Evolutionary conservation across 495 filamentous ascomycete genomes (phyloP), one percentile per base, ranked within the genome.

Genomic region (Chaetomium cochliodes): DNA sequence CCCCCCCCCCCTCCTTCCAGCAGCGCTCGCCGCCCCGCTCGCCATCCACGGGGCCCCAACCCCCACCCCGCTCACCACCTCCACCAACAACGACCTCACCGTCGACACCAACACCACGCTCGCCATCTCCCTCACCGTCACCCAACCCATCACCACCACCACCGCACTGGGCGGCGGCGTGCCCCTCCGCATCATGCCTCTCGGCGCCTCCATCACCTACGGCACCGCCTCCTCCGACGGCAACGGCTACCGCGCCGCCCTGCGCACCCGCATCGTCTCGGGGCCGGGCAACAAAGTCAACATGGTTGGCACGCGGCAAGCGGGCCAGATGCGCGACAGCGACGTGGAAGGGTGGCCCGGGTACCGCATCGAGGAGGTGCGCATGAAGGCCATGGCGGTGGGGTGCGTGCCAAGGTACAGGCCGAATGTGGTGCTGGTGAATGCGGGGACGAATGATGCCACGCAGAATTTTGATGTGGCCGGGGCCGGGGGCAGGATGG

Each of bases 171-270:
- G 58, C 23, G 51, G 55, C 16, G 64, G 65, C 30, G 62, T 73
- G 8, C 70, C 70, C 5, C 76, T 86, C 1, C 77, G 83, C 11
- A 73, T 86, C 50, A 72, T 86, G 72, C 79, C 83, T 0, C 77
- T 87, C 6, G 85, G 85, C 1, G 84, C 81, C 7, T 86, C 83
- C 3, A 85, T 87, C 67, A 85, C 82, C 5, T 75, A 70, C 47
- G 84, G 84, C 51, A 30, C n/a, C 0, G 22, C 30, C 26, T 63
- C 57, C 5, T 58, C 69, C 42, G 69, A 75, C 50, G 75, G 73
- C 57, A 78, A 76, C 60, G 78, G 78, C 26, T 80, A 76, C 68
- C 76, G 78, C 41, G 37, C 37, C 9, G 57, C 33, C 30, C 71
- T 80, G 9, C 72, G 76, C 25, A 47, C 42, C 9, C 65, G 67